Percentiles rank a stretch among this genome's conserved stretches.
Conservation (phyloP, 129 eudicot genomes). For the Arctium minus region DNA sequence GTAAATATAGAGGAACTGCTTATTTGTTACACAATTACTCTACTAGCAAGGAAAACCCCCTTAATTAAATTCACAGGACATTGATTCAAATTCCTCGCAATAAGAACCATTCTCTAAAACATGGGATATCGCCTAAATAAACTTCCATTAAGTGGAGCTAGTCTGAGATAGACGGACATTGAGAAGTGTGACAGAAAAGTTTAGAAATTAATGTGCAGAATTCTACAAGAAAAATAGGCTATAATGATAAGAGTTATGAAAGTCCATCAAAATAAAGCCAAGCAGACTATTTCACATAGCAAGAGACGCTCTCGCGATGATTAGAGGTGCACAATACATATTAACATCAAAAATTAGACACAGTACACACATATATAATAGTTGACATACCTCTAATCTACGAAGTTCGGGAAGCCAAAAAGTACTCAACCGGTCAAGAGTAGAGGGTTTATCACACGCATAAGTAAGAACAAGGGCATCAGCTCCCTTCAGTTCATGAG, state of each 20-base stretch:
- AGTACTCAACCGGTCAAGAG: constrained; percentile 59
- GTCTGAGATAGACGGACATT: not conserved
- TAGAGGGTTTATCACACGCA: constrained; percentile 59
- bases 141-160: not conserved
- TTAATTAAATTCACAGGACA: not conserved
- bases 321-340: not conserved
- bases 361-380: not conserved
- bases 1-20: not conserved
- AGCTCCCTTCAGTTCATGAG: constrained; percentile 56
- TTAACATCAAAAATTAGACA: not conserved
- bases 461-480: constrained; percentile 70
- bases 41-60: not conserved
- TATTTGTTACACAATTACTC: not conserved
- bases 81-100: not conserved
- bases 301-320: not conserved
- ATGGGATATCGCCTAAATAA: not conserved
- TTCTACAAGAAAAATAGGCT: not conserved
- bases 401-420: constrained; percentile 80
- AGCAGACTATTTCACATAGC: not conserved
- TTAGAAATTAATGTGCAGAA: not conserved
- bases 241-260: not conserved
- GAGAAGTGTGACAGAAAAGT: not conserved
- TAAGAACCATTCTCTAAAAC: not conserved
- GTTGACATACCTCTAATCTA: constrained; percentile 49
- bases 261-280: not conserved